Evolutionary conservation across 495 filamentous ascomycete species (phyloP).

Genomic region (Aspergillus cristatus): DNA sequence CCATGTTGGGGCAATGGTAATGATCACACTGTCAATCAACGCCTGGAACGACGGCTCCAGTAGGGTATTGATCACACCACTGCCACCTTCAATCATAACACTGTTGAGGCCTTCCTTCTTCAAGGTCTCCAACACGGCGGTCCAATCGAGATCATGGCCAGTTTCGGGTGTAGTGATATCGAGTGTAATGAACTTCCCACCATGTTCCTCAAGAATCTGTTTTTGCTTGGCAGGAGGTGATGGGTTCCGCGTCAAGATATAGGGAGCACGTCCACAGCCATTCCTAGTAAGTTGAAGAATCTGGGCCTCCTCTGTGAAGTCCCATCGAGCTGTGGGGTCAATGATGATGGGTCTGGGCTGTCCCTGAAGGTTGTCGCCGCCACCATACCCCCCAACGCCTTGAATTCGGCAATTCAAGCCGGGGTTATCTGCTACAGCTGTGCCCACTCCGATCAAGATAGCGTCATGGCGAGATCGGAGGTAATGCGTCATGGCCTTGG

Average conservation of each 20-base stretch:
- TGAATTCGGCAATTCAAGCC: slow-evolving; percentile 67
- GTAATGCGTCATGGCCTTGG: slow-evolving; percentile 90
- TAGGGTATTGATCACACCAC: slow-evolving; percentile 66
- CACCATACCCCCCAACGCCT: slow-evolving; percentile 43
- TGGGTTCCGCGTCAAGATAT: slow-evolving; percentile 43
- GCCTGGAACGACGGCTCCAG: slow-evolving; percentile 42
- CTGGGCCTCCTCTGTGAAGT: slow-evolving; percentile 46
- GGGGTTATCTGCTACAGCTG: slow-evolving; percentile 76
- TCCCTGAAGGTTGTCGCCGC: slow-evolving; percentile 23
- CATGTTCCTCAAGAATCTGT: slow-evolving; percentile 30
- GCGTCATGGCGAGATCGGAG: slow-evolving; percentile 74
- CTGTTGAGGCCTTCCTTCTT: slow-evolving; percentile 50
- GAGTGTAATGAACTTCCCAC: slow-evolving; percentile 35
- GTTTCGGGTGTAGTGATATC: slow-evolving; percentile 9
- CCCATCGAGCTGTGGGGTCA: slow-evolving; percentile 65
- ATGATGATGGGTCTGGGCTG: slow-evolving; percentile 76
- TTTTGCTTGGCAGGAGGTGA: slow-evolving; percentile 18
- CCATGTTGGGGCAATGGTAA: slow-evolving; percentile 82
- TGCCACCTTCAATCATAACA: slow-evolving; percentile 87
- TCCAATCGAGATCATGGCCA: slow-evolving; percentile 45
- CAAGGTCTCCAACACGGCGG: slow-evolving; percentile 46
- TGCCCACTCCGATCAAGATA: slow-evolving; percentile 81
- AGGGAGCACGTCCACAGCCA: slow-evolving; percentile 60
- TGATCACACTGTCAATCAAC: slow-evolving; percentile 65
- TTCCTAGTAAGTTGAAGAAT: slow-evolving; percentile 52